Base-by-base conservation (phyloP, 805 yeast genomes). In the Metschnikowia gelsemii region DNA sequence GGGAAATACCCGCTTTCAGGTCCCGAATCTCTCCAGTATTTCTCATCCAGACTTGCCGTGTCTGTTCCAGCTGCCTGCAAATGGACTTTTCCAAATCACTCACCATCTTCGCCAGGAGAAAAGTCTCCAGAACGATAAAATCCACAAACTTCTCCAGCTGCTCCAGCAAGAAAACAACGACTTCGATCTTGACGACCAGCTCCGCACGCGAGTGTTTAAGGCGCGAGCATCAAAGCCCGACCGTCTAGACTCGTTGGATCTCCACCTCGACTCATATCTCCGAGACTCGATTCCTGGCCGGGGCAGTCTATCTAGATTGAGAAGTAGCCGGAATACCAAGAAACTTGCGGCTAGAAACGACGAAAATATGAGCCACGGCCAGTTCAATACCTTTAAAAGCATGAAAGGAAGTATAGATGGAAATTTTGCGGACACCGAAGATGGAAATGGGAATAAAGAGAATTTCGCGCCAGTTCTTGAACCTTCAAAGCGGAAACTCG, bases 61-160 rank as follows among this genome's bases (percentile, higher is more conserved):
- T 22, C 49, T 39, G 42, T 35, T 38, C 16, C 43, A 16, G 38
- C 41, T 37, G 43, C 36, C 39, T 13, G 30, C 67, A 11, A 59
- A 56, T 45, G 70, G 59, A 33, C 54, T 67, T 16, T 67, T 67
- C 40, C 68, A 59, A 49, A 58, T 59, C 20, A 61, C 67, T 1
- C 53, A 52, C 33, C 57, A 49, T 33, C 46, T 55, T 21, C 56
- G 63, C 40, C 32, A 46, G 21, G 51, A 50, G 22, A 54, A 50
- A 17, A 57, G 45, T 26, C 52, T 68, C 22, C 57, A 58, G 31
- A 66, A 66, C 40, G 56, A 61, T 46, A 70, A 70, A 44, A 58
- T 70, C 28, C 66, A 63, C 24, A 66, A 65, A 40, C 56, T 72
- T 47, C 57, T 70, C 18, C 56, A 64, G 38, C 54, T 72, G 40